These are phyloP conservation scores for Wakefieldia striispora DNA, from an alignment of 768 basidiomycete genomes.

Conservation along the genomic window DNA sequence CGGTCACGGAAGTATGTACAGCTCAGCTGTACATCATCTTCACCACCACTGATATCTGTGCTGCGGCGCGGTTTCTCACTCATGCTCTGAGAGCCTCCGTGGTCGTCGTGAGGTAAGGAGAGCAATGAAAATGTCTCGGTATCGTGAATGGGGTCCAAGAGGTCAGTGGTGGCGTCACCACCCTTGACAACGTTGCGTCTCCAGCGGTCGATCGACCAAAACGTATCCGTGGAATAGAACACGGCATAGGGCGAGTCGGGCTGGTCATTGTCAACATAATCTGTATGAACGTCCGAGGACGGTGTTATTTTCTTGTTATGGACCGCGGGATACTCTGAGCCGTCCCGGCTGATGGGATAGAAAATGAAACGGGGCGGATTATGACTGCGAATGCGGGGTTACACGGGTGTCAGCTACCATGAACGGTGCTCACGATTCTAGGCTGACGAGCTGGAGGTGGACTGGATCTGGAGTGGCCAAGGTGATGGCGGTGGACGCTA, in stretches of 20 bases:
- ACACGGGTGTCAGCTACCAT: neutral
- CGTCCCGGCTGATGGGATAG: constrained; percentile 28
- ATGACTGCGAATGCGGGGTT: constrained; percentile 5
- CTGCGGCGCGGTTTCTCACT: neutral
- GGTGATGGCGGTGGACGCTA: constrained; percentile 21
- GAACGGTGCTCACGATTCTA: constrained; percentile 12
- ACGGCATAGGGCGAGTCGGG: constrained; percentile 25
- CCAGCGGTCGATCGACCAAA: constrained; percentile 22
- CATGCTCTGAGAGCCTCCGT: neutral
- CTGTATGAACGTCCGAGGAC: neutral
- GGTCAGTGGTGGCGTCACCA: constrained; percentile 1
- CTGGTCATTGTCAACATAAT: constrained; percentile 35
- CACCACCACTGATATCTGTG: neutral
- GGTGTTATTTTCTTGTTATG: constrained; percentile 3
- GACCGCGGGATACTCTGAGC: constrained; percentile 26
- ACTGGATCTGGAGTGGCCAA: constrained; percentile 25
- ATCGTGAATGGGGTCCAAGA: constrained; percentile 19
- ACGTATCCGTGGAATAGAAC: constrained; percentile 20
- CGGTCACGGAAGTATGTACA: constrained; percentile 16
- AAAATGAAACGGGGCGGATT: constrained; percentile 24
- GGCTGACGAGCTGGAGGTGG: constrained; percentile 13
- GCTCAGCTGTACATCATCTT: constrained; percentile 12
- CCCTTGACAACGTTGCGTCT: constrained; percentile 16
- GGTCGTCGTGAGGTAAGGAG: constrained; percentile 5
- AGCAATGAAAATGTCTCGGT: constrained; percentile 9